Evolutionary conservation across 495 filamentous ascomycete species (phyloP), one percentile per base, ranked within the genome.

Genomic region (Chaetomium cochliodes): DNA sequence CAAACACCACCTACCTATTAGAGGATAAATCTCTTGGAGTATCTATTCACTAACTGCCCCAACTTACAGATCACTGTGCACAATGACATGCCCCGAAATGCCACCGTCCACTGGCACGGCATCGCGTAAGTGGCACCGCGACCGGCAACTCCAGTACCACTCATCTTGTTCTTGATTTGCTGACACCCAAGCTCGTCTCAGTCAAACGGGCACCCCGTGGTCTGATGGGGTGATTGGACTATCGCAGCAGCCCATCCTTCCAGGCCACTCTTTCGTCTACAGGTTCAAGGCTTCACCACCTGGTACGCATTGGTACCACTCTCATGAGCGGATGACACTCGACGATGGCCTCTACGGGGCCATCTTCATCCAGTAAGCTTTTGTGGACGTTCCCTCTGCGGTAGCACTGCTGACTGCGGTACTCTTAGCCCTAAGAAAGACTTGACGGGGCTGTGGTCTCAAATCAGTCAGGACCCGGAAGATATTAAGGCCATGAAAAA

Each of bases 241-340:
- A 4, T 53, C 50, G 3, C 50, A 53, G 23, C 22, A 53, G 25
- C 50, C 50, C 50, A 53, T 53, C 50, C 50, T 28, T 22, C 50
- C 50, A 16, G 50, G 50, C 5, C 1, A 53, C 3, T 53, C 50
- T 13, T 53, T 53, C 50, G 23, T 28, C 50, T 53, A 53, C 9
- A n/a, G 50, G 3, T 53, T 53, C 50, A 53, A 53, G 50, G 50
- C 50, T 28, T 53, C 50, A 11, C 50, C 50, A 5, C 50, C 50
- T 28, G 50, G 50, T n/a, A 53, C 50, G 50, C 50, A 53, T 30
- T 53, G 50, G 50, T 53, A 53, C 25, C 50, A 53, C 15, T 53
- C 50, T 15, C 50, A 53, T 23, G 50, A 53, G 25, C 50, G 22
- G 3, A 28, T 28, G 22, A 26, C 50, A 15, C 22, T 53, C 15